These are phyloP conservation scores for Candida boleticola DNA, from an alignment of 805 yeast species.

Conservation along the genomic window DNA sequence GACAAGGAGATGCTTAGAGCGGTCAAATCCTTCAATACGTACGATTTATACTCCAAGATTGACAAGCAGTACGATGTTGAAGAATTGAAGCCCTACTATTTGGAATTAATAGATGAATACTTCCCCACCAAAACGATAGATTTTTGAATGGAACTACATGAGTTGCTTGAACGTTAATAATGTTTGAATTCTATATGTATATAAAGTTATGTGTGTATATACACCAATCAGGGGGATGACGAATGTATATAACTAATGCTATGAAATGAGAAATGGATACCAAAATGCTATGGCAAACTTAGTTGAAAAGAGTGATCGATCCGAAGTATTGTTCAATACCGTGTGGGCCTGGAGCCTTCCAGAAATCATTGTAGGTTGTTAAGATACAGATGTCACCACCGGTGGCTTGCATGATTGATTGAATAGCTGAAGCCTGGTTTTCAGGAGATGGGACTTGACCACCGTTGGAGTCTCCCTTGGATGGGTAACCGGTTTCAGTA, in stretches of 20 bases:
- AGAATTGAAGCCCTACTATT: conserved; percentile 54
- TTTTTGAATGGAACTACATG: conserved; percentile 32
- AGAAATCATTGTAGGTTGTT: conserved; percentile 78
- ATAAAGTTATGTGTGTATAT: not conserved
- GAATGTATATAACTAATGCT: not conserved
- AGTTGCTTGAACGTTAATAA: not conserved
- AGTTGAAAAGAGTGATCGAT: conserved; percentile 40
- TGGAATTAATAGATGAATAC: conserved; percentile 63
- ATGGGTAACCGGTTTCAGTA: conserved; percentile 91
- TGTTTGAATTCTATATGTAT: not conserved
- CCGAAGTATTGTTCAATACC: conserved; percentile 90
- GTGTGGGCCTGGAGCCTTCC: conserved; percentile 84
- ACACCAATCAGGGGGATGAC: too few species aligned
- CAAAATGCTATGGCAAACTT: not conserved
- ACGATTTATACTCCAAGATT: conserved; percentile 65
- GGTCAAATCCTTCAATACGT: conserved; percentile 64
- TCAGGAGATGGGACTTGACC: conserved; percentile 64
- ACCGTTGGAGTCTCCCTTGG: conserved; percentile 70
- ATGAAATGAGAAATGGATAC: not conserved
- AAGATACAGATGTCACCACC: conserved; percentile 66
- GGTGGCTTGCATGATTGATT: conserved; percentile 55
- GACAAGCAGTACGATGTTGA: conserved; percentile 49
- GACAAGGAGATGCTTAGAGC: conserved; percentile 61
- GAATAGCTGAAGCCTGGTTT: conserved; percentile 72
- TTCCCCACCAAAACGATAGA: conserved; percentile 59